Evolutionary conservation across 331 rosid species (phyloP).

Genomic region (Cydonia oblonga): DNA sequence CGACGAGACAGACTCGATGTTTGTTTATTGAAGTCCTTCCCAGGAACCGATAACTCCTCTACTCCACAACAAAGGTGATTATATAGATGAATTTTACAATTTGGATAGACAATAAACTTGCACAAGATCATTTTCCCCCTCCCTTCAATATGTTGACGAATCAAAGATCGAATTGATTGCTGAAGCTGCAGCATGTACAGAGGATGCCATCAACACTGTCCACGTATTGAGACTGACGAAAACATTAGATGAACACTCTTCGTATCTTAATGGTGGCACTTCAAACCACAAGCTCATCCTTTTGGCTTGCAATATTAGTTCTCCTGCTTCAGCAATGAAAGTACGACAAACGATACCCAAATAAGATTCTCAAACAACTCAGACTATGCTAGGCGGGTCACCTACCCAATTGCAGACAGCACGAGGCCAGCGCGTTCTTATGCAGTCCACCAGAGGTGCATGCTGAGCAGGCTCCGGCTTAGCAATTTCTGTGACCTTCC

Average conservation of each 20-base stretch:
- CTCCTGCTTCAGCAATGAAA: slow-evolving; percentile 8
- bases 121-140: slow-evolving; percentile 24
- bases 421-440: slow-evolving; percentile 88
- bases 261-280: slow-evolving; percentile 9
- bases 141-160: too few species aligned
- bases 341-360: neutral
- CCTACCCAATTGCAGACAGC: slow-evolving; percentile 83
- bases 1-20: slow-evolving; percentile 26
- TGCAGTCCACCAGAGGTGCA: slow-evolving; percentile 93
- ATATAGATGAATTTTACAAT: slow-evolving; percentile 31
- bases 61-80: slow-evolving; percentile 14
- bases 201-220: slow-evolving; percentile 8
- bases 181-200: slow-evolving; percentile 28
- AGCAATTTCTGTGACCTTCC: slow-evolving; percentile 44
- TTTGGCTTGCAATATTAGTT: slow-evolving; percentile 4
- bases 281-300: slow-evolving; percentile 18
- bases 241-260: slow-evolving; percentile 1
- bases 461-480: slow-evolving; percentile 80
- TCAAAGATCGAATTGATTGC: slow-evolving; percentile 32
- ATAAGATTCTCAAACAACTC: slow-evolving; percentile 10
- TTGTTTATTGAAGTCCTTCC: slow-evolving; percentile 24
- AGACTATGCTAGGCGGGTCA: slow-evolving; percentile 89
- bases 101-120: slow-evolving; percentile 13
- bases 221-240: slow-evolving; percentile 21
- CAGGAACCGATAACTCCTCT: slow-evolving; percentile 12